A percentile compares a stretch with the other conserved stretches of the same genome.
Conservation (phyloP, 179 eudicot genomes). For the Spinacia oleracea region DNA sequence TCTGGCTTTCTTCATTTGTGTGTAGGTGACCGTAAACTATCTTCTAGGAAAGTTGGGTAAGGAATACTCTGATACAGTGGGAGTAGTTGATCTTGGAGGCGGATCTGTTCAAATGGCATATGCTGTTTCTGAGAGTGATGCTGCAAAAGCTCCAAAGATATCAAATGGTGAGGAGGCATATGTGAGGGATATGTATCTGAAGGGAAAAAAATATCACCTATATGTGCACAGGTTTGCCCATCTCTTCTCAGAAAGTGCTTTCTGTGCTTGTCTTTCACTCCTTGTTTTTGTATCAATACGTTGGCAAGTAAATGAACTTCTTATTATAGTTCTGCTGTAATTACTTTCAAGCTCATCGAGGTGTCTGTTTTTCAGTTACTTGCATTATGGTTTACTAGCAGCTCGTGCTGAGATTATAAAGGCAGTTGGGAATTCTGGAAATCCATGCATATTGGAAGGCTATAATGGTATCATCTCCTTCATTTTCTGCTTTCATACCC, state of each 20-base stretch:
- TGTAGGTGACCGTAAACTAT: constrained; percentile 90
- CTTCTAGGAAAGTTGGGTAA: constrained; percentile 82
- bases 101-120: constrained; percentile 99
- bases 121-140: constrained; percentile 89
- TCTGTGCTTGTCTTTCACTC: constrained; percentile 1
- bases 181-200: constrained; percentile 89
- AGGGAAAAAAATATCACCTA: constrained; percentile 72
- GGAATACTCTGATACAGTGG: constrained; percentile 70
- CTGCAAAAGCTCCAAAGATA: constrained; percentile 78
- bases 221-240: constrained; percentile 84
- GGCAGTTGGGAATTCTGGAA: constrained; percentile 56
- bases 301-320: background rate
- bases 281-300: background rate
- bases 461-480: constrained; percentile 51
- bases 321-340: background rate
- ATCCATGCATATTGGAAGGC: constrained; percentile 76
- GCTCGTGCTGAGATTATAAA: constrained; percentile 95
- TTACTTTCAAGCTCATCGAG: constrained; percentile 9
- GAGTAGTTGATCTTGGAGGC: constrained; percentile 99
- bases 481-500: background rate
- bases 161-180: constrained; percentile 75
- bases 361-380: constrained; percentile 56
- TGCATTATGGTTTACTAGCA: constrained; percentile 89
- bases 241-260: constrained; percentile 7
- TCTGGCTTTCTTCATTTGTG: constrained; percentile 18